Conservation (phyloP, 2,329 filamentous ascomycete genomes). For the Cercospora sojina region DNA sequence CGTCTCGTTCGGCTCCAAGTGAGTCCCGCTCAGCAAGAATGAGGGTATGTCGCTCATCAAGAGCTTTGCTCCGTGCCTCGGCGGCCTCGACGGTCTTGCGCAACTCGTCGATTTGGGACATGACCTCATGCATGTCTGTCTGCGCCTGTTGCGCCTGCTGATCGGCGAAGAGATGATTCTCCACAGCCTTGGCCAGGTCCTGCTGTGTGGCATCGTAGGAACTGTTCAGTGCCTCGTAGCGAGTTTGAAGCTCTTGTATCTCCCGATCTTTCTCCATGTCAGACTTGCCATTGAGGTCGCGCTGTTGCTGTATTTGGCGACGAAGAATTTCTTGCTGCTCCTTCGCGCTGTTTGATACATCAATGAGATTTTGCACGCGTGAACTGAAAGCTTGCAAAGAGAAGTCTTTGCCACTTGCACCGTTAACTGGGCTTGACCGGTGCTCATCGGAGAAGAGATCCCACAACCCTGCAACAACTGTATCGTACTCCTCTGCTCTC, state of each 20-base stretch:
- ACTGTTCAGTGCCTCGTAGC: conserved; percentile 31
- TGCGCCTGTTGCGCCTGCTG: conserved; percentile 33
- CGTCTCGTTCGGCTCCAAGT: conserved; percentile 24
- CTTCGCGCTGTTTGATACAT: conserved; percentile 71
- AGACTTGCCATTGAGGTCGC: conserved; percentile 85
- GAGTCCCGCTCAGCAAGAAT: conserved; percentile 28
- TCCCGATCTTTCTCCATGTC: conserved; percentile 56
- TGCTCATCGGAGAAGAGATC: conserved; percentile 50
- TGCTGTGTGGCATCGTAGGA: conserved; percentile 33
- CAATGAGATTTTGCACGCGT: conserved; percentile 76
- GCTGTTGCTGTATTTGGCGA: conserved; percentile 91
- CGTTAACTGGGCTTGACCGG: conserved; percentile 51
- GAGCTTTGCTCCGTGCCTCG: conserved; percentile 36
- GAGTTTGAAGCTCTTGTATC: conserved; percentile 33
- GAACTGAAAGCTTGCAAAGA: conserved; percentile 72
- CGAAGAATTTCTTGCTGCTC: conserved; percentile 88
- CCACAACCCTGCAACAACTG: conserved; percentile 53
- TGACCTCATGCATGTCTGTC: conserved; percentile 45
- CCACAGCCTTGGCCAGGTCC: conserved; percentile 35
- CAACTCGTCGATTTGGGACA: conserved; percentile 39
- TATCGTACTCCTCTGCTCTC: conserved; percentile 57
- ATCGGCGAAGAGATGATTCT: conserved; percentile 32
- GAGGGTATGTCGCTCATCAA: conserved; percentile 37
- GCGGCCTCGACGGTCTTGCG: conserved; percentile 33
- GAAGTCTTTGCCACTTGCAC: conserved; percentile 58